Percentiles rank a stretch among this genome's conserved stretches.
These are phyloP conservation scores for Chalciporus pseudorubinellus DNA, from an alignment of 768 basidiomycete species.

Conservation along the genomic window DNA sequence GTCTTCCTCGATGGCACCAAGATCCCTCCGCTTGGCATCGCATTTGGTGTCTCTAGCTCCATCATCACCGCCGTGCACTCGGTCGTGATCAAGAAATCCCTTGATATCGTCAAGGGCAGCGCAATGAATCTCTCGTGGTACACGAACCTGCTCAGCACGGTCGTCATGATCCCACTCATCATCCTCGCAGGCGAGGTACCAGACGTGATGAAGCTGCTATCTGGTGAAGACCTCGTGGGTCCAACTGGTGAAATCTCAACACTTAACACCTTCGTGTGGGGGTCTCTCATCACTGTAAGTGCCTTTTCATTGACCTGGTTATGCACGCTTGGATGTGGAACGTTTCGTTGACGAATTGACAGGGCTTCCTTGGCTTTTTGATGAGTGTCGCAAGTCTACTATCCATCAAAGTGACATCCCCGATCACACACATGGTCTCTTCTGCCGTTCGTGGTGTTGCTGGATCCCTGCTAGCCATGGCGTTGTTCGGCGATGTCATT, in stretches of 20 bases:
- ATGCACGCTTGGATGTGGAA: background rate
- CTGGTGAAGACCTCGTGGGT: slow-evolving; percentile 39
- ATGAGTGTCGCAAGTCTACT: slow-evolving; percentile 93
- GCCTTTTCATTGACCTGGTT: too few species aligned
- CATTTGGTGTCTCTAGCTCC: slow-evolving; percentile 81
- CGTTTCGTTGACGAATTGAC: slow-evolving; percentile 1
- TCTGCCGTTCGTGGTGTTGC: slow-evolving; percentile 94
- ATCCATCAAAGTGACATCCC: slow-evolving; percentile 96
- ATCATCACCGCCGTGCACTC: slow-evolving; percentile 88
- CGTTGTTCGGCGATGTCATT: slow-evolving; percentile 78
- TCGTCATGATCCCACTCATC: slow-evolving; percentile 70
- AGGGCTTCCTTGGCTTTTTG: slow-evolving; percentile 88
- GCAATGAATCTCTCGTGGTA: slow-evolving; percentile 90
- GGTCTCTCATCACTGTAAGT: slow-evolving; percentile 75
- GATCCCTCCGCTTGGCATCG: slow-evolving; percentile 61
- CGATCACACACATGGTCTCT: slow-evolving; percentile 96
- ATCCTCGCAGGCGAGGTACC: slow-evolving; percentile 74
- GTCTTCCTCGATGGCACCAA: slow-evolving; percentile 73
- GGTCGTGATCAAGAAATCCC: slow-evolving; percentile 87
- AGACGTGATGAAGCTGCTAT: slow-evolving; percentile 59
- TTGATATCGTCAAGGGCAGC: slow-evolving; percentile 77
- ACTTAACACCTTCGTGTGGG: slow-evolving; percentile 69
- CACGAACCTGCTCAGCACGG: slow-evolving; percentile 77
- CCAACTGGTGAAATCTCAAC: slow-evolving; percentile 43
- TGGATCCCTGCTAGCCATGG: slow-evolving; percentile 79